Conservation (phyloP, 2,329 filamentous ascomycete species). For the Tolypocladium paradoxum region DNA sequence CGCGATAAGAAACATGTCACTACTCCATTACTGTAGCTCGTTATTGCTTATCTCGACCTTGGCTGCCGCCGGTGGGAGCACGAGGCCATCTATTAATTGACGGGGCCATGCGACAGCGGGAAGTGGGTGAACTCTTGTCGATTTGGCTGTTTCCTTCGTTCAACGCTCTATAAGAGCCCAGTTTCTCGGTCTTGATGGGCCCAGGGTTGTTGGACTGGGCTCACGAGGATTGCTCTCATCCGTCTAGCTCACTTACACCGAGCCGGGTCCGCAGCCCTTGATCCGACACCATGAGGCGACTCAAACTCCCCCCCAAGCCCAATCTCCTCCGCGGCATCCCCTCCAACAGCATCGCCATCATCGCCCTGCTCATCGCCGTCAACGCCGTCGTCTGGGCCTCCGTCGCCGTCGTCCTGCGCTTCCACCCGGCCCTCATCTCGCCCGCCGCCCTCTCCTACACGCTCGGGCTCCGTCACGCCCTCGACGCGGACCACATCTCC, state of each 20-base stretch:
- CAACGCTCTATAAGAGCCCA: not conserved
- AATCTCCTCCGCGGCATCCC: constrained; percentile 20
- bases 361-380: constrained; percentile 34
- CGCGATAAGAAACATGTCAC: not conserved
- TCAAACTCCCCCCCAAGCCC: constrained; percentile 16
- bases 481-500: constrained; percentile 82
- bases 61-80: not conserved
- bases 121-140: too few species aligned
- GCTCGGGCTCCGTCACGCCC: constrained; percentile 82
- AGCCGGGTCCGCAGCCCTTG: not conserved
- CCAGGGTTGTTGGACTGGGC: not conserved
- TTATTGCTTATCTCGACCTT: not conserved
- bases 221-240: not conserved
- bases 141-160: not conserved
- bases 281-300: constrained; percentile 8
- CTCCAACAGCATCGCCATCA: constrained; percentile 33
- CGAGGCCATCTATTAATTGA: not conserved
- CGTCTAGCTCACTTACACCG: not conserved
- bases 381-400: constrained; percentile 47
- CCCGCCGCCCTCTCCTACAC: constrained; percentile 80
- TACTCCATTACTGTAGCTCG: not conserved
- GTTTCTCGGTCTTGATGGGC: not conserved
- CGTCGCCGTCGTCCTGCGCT: constrained; percentile 40
- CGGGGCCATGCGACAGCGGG: not conserved
- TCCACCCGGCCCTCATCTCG: constrained; percentile 54